These are phyloP conservation scores for Afroboletus lepidellus DNA, from an alignment of 1,284 basidiomycete species.

Conservation along the genomic window DNA sequence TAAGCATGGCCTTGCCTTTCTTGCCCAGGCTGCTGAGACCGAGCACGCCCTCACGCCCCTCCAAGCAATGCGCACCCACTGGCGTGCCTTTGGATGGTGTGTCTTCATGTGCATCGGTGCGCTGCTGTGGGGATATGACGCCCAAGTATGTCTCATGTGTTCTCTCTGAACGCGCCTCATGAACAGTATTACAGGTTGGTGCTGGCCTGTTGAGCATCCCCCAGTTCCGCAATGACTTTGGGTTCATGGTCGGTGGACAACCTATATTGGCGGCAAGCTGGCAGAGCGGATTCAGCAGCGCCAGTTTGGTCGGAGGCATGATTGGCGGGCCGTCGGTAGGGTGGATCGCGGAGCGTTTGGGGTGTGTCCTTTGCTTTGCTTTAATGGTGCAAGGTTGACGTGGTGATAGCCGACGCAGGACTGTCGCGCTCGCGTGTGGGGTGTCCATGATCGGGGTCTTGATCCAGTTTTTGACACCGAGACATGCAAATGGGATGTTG, in stretches of 20 bases:
- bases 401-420: slow-evolving; percentile 21
- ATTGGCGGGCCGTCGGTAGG: slow-evolving; percentile 27
- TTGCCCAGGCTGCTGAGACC: slow-evolving; percentile 24
- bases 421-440: slow-evolving; percentile 21
- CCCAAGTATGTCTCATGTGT: too few species aligned
- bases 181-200: too few species aligned
- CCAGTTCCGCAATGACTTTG: slow-evolving; percentile 32
- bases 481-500: slow-evolving; percentile 27
- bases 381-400: not conserved
- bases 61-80: slow-evolving; percentile 23
- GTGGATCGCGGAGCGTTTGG: slow-evolving; percentile 26
- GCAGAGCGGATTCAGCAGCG: slow-evolving; percentile 32
- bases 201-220: slow-evolving; percentile 26
- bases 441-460: slow-evolving; percentile 28
- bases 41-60: slow-evolving; percentile 24
- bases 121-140: too few species aligned
- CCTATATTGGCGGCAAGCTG: slow-evolving; percentile 26
- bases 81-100: slow-evolving; percentile 29
- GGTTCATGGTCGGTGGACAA: slow-evolving; percentile 8
- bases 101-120: too few species aligned
- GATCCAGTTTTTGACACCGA: slow-evolving; percentile 27
- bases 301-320: slow-evolving; percentile 29
- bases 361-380: slow-evolving; percentile 7
- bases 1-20: slow-evolving; percentile 11
- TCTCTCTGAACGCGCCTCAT: slow-evolving; percentile 30